Percentiles rank a stretch among this genome's conserved stretches.
phyloP scores from a whole-genome alignment of 345 rosid genomes.

The Lumnitzera racemosa region DNA sequence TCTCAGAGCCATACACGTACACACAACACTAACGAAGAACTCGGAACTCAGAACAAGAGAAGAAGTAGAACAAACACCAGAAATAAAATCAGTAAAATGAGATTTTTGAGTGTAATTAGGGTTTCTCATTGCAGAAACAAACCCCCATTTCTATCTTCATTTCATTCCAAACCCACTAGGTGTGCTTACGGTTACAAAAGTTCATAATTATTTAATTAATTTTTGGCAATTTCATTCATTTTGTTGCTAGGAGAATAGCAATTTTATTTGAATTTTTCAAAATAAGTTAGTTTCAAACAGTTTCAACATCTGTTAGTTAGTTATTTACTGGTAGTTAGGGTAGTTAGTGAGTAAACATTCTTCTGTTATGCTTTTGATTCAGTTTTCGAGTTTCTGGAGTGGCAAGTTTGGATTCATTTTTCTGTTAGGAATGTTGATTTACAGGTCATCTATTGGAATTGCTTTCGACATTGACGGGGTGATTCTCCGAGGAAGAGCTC shows the following conservation, averaged over 20 bases:
- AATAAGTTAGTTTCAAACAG: too few relatives aligned
- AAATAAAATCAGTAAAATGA: neutral
- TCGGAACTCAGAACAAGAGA: too few relatives aligned
- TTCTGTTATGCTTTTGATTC: neutral
- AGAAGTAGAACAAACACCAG: too few relatives aligned
- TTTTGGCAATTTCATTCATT: too few relatives aligned
- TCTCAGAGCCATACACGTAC: too few relatives aligned
- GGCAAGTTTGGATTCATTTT: neutral
- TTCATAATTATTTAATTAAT: too few relatives aligned
- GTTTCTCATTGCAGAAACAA: conserved; percentile 3
- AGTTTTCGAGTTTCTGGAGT: neutral
- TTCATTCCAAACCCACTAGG: neutral
- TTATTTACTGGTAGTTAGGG: too few relatives aligned
- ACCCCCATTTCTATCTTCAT: conserved; percentile 5
- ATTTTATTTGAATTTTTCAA: too few relatives aligned
- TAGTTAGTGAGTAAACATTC: neutral
- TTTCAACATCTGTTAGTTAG: too few relatives aligned
- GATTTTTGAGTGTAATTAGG: neutral
- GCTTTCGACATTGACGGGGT: conserved; percentile 90
- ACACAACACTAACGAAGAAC: too few relatives aligned
- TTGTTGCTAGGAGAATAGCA: too few relatives aligned
- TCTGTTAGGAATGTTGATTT: neutral
- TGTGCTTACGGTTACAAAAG: neutral
- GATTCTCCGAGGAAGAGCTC: conserved; percentile 53
- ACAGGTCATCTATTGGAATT: conserved; percentile 52